These are phyloP conservation scores for Ammopiptanthus mongolicus DNA, from an alignment of 306 rosid genomes.

Conservation along the genomic window DNA sequence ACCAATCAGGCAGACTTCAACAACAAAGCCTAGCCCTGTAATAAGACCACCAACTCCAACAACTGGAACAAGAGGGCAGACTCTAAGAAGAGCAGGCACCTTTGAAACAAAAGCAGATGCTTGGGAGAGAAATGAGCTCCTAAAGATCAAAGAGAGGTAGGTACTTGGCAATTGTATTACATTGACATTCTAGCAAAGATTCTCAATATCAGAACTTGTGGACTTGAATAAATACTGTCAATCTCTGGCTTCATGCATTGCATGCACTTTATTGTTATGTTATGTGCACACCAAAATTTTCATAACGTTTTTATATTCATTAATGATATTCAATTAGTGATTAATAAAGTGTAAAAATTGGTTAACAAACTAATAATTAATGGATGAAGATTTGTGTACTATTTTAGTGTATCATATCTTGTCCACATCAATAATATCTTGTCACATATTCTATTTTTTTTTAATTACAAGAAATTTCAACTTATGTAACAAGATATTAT, in stretches of 20 bases:
- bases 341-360: background rate
- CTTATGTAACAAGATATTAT: too few species aligned
- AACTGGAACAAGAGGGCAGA: conserved; percentile 15
- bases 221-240: too few species aligned
- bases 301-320: background rate
- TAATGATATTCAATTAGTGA: background rate
- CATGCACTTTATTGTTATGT: background rate
- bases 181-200: background rate
- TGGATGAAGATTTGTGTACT: too few species aligned
- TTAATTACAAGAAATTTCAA: too few species aligned
- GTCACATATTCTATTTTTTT: too few species aligned
- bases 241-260: too few species aligned
- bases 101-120: conserved; percentile 43
- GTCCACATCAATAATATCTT: too few species aligned
- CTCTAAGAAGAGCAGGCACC: background rate
- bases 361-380: background rate
- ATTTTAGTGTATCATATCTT: too few species aligned
- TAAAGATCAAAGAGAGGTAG: conserved; percentile 59
- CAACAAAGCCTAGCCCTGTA: background rate
- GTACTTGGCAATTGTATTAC: background rate
- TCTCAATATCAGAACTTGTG: background rate
- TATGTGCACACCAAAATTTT: background rate
- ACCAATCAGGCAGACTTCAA: background rate
- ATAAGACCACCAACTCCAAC: conserved; percentile 15
- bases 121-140: conserved; percentile 66